Evolutionary conservation across 805 yeast genomes (phyloP).

Genomic region (Metahyphopichia silvanorum): DNA sequence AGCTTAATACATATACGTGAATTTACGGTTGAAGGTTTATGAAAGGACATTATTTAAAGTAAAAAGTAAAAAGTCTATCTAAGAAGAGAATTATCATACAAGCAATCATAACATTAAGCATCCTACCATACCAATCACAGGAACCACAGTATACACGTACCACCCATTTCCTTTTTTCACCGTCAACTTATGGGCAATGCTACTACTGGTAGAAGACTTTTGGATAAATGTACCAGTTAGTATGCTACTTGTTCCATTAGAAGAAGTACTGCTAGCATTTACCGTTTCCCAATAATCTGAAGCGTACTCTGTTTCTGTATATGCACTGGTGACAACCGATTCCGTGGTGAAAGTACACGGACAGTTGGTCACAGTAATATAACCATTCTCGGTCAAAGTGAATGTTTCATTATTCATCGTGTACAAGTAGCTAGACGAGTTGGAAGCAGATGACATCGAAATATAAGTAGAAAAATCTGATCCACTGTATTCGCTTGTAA

Average conservation of each 20-base stretch:
- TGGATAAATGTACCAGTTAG: background rate
- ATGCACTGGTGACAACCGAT: slow-evolving; percentile 1
- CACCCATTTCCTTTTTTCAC: no score
- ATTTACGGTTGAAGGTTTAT: no score
- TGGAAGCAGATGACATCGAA: background rate
- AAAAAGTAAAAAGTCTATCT: no score
- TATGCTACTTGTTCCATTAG: background rate
- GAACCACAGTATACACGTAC: no score
- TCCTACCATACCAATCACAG: no score
- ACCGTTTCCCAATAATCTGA: slow-evolving; percentile 5
- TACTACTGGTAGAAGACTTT: no score
- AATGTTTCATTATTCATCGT: slow-evolving; percentile 1
- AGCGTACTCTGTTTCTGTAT: slow-evolving; percentile 4
- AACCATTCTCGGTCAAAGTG: slow-evolving; percentile 1
- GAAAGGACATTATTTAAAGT: no score
- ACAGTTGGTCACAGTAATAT: slow-evolving; percentile 4
- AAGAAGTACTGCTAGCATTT: background rate
- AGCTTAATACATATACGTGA: no score
- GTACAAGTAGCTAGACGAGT: background rate
- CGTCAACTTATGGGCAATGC: no score
- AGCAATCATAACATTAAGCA: no score
- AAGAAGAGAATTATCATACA: no score
- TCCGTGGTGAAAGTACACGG: slow-evolving; percentile 6
- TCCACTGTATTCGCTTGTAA: background rate
- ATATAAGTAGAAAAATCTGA: background rate